Conservation (phyloP, 345 rosid species). For the Eucalyptus sp. region DNA sequence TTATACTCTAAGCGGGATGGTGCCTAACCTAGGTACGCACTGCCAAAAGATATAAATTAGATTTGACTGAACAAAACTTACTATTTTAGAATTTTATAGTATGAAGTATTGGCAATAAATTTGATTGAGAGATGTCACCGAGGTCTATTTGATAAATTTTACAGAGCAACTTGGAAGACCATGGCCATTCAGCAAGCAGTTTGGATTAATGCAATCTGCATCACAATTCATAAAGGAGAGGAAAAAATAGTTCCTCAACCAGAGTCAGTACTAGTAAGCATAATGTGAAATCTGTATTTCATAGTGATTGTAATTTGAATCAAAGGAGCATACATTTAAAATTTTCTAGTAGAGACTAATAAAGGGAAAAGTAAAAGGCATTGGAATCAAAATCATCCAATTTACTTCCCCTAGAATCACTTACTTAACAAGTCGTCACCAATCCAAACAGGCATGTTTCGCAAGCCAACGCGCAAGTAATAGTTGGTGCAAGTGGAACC, state of each 20-base stretch:
- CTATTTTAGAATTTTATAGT: not conserved
- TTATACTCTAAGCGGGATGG: too few relatives aligned
- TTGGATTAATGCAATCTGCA: too few relatives aligned
- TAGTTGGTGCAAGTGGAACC: not conserved
- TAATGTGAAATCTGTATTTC: not conserved
- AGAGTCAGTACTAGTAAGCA: not conserved
- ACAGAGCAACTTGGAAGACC: too few relatives aligned
- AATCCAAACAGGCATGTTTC: not conserved
- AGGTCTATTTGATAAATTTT: not conserved
- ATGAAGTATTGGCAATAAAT: not conserved
- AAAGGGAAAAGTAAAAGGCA: not conserved
- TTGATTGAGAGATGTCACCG: not conserved
- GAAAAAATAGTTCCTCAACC: not conserved
- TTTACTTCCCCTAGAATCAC: not conserved
- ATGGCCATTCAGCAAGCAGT: too few relatives aligned
- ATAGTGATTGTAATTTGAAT: too few relatives aligned
- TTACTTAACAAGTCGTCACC: not conserved
- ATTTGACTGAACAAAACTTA: not conserved
- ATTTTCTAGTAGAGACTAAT: not conserved
- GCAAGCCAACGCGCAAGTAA: not conserved
- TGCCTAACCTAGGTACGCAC: too few relatives aligned
- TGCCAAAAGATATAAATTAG: too few relatives aligned
- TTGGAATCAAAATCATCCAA: not conserved
- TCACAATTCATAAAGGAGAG: not conserved
- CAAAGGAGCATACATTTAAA: not conserved